Percentiles rank a stretch among this genome's conserved stretches.
These are phyloP conservation scores for Rhodamnia argentea DNA, from an alignment of 345 rosid genomes.

Conservation along the genomic window DNA sequence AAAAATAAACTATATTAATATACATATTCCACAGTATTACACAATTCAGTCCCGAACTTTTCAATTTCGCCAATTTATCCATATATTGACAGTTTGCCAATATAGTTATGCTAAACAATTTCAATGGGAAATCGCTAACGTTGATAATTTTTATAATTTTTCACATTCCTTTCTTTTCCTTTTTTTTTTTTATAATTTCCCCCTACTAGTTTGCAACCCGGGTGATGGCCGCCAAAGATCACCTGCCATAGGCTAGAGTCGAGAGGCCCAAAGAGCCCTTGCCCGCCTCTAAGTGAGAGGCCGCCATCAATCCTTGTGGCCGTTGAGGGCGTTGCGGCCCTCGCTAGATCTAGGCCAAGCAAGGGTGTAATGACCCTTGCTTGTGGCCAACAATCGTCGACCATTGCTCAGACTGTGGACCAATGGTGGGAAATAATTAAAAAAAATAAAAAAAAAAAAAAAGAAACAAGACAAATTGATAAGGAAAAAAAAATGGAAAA, in stretches of 20 bases:
- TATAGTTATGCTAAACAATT: background rate
- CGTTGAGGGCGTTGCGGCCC: background rate
- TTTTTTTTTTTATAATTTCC: background rate
- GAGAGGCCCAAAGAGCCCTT: too few species aligned
- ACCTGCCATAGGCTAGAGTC: background rate
- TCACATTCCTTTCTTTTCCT: background rate
- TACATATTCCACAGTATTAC: too few species aligned
- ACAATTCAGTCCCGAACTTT: background rate
- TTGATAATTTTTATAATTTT: background rate
- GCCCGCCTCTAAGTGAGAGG: background rate
- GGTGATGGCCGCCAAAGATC: background rate
- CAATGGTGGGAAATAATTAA: too few species aligned
- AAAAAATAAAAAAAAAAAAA: too few species aligned
- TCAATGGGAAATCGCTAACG: rapidly evolving
- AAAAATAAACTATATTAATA: too few species aligned
- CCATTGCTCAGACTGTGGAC: too few species aligned
- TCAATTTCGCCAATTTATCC: background rate
- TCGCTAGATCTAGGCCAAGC: rapidly evolving
- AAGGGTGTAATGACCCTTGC: background rate
- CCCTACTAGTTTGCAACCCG: rapidly evolving
- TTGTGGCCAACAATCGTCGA: rapidly evolving
- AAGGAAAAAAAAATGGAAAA: too few species aligned
- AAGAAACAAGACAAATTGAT: too few species aligned
- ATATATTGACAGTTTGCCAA: background rate
- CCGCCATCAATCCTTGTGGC: background rate